Conservation (phyloP, 306 rosid genomes). For the Styphnolobium japonicum region DNA sequence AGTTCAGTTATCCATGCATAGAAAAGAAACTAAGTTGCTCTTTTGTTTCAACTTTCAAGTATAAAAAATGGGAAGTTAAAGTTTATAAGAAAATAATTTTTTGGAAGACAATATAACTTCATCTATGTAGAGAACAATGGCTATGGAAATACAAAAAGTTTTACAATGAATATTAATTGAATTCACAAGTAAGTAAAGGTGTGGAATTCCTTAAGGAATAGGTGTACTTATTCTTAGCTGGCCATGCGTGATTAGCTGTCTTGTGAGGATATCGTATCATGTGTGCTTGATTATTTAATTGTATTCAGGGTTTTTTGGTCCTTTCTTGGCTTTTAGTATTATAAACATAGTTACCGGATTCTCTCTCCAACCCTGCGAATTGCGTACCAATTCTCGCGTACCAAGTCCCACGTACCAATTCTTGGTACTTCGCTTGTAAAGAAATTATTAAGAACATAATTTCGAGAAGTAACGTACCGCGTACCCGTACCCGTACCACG, state of each 20-base stretch:
- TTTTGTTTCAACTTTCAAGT: neutral
- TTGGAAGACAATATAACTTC: neutral
- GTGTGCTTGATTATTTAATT: neutral
- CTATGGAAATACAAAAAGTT: neutral
- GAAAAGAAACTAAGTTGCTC: neutral
- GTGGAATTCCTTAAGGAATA: neutral
- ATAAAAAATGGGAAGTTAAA: neutral
- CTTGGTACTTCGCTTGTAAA: too few species aligned
- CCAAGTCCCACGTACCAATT: too few species aligned
- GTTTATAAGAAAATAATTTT: neutral
- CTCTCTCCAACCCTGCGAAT: too few species aligned
- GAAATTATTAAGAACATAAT: too few species aligned
- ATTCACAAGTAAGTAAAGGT: neutral
- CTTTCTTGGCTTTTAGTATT: neutral
- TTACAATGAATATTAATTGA: neutral
- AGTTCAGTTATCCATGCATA: conserved; percentile 12
- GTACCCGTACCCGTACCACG: too few species aligned
- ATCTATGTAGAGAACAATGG: neutral
- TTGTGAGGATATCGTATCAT: neutral
- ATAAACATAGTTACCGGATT: too few species aligned
- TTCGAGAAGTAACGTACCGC: too few species aligned
- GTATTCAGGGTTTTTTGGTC: neutral
- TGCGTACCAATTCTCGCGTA: too few species aligned
- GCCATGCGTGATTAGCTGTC: neutral
- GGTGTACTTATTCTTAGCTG: neutral